phyloP scores from a whole-genome alignment of 1,284 basidiomycete genomes.

The Trichosporon inkin region DNA sequence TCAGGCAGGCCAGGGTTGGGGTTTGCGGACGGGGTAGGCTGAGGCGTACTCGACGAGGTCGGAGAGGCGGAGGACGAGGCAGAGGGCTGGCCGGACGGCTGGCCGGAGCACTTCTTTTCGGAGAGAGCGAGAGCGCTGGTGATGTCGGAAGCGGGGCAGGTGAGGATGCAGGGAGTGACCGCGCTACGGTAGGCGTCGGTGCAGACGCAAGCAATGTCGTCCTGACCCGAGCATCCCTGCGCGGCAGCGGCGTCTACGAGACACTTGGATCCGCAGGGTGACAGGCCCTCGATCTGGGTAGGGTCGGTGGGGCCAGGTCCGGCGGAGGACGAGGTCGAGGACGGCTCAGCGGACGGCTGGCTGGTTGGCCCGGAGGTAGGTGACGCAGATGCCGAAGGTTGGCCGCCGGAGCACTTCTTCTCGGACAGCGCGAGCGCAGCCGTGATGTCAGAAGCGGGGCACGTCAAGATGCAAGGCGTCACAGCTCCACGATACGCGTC shows the following conservation, averaged over 20 bases:
- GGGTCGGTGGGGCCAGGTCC: not conserved
- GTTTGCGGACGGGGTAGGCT: not conserved
- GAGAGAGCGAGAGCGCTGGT: slow-evolving; percentile 5
- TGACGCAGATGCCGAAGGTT: not conserved
- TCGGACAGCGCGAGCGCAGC: slow-evolving; percentile 5
- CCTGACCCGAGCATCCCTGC: slow-evolving; percentile 4
- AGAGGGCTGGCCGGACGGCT: not conserved
- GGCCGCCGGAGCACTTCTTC: slow-evolving; percentile 7
- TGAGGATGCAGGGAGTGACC: slow-evolving; percentile 3
- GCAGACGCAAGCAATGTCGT: slow-evolving; percentile 10
- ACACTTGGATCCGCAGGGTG: not conserved
- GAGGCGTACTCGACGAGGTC: not conserved
- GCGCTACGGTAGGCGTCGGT: not conserved
- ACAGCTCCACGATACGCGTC: not conserved
- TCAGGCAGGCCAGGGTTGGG: slow-evolving; percentile 2
- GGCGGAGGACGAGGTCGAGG: not conserved
- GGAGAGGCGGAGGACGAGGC: not conserved
- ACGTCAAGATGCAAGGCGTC: not conserved
- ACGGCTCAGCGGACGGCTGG: not conserved
- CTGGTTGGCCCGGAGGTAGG: not conserved
- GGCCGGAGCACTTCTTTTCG: not conserved
- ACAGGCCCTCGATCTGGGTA: not conserved
- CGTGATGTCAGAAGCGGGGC: not conserved
- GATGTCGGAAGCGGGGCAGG: slow-evolving; percentile 4
- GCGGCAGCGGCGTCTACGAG: not conserved